Conservation (phyloP, 1,284 basidiomycete genomes). For the Schizophyllum amplum region DNA sequence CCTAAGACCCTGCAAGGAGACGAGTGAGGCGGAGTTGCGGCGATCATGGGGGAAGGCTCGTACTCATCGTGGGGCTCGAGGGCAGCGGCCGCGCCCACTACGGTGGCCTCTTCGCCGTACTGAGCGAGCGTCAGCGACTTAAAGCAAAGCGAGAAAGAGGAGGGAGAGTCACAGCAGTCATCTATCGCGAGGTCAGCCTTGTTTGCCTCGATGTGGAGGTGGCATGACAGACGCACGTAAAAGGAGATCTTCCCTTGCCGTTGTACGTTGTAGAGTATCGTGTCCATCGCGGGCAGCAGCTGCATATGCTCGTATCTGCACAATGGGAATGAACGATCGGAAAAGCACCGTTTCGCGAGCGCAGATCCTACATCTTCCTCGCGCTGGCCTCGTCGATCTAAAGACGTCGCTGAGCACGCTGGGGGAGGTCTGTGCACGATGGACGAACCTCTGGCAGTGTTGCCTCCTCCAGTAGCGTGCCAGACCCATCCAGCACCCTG, state of each 20-base stretch:
- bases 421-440: neutral
- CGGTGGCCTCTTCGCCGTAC: conserved; percentile 89
- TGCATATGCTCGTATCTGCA: conserved; percentile 76
- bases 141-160: neutral
- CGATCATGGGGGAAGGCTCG: conserved; percentile 18
- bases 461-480: conserved; percentile 64
- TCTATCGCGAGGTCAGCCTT: conserved; percentile 32
- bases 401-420: neutral
- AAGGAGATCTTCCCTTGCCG: conserved; percentile 93
- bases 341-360: conserved; percentile 4
- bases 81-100: conserved; percentile 86
- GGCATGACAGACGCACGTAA: conserved; percentile 52
- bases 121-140: conserved; percentile 21
- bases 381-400: conserved; percentile 71
- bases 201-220: neutral
- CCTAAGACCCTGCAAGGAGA: conserved; percentile 47
- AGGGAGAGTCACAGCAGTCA: conserved; percentile 57
- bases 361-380: conserved; percentile 48
- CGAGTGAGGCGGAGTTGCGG: neutral
- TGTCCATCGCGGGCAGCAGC: conserved; percentile 80
- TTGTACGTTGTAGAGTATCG: conserved; percentile 85
- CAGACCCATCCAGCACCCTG: conserved; percentile 73
- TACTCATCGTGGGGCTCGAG: conserved; percentile 83
- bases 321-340: neutral
- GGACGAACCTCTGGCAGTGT: conserved; percentile 58